Evolutionary conservation across 129 eudicot genomes (phyloP), one percentile per base, ranked within the genome.

Genomic region (Sambucus nigra): DNA sequence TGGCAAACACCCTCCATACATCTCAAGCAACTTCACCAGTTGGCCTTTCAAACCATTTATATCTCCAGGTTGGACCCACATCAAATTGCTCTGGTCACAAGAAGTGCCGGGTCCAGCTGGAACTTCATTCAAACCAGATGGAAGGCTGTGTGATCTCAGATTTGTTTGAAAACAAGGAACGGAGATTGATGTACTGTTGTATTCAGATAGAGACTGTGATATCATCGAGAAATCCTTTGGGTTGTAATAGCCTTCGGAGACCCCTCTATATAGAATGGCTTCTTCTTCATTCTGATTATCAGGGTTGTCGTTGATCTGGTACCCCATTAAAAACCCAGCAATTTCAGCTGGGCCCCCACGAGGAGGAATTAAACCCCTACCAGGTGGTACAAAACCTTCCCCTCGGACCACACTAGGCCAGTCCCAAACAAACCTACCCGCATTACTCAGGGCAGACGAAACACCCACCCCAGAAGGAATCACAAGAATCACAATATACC

Each of bases 341-440:
- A 51, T 26, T 19, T 82, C 88, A 19, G 73, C 52, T 19, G 77
- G 60, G 32, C 60, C 76, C 17, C 65, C 68, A 16, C 64, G 56
- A 44, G 66, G 38, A 9, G 80, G 77, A 23, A 68, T 38, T 14
- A 53, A 58, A 28, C 61, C 60, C 63, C 71, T 76, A 7, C 74
- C 41, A n/a, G 75, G 63, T 20, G 96, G 84, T 21, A 80, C 73
- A 86, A 86, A 80, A 23, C 99, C 95, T 67, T 82, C 95, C 51
- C 99, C 99, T 54, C 91, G 95, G 15, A 84, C 99, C 28, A 91
- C 76, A 57, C 87, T 85, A 45, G 80, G 78, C 99, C 99, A 91
- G 60, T 91, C 95, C 99, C 99, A 91, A 22, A 91, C 82, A 60
- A 76, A 91, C 62, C 84, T 74, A 42, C 95, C 99, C 10, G 99